Conservation (phyloP, 1,139 yeast species). For the Candida albicans region DNA sequence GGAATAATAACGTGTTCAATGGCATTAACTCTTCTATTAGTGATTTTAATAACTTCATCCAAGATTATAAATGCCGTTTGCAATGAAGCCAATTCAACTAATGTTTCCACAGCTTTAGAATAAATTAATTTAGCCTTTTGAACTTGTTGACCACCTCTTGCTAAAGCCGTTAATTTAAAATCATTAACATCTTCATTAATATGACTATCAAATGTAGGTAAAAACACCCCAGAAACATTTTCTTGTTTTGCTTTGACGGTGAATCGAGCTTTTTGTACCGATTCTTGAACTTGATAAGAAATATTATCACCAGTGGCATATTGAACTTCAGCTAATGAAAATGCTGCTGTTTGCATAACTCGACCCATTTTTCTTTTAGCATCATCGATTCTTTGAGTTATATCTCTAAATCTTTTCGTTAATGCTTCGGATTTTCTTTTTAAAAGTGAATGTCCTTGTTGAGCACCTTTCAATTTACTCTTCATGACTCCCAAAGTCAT, state of each 20-base stretch:
- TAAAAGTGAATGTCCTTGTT: conserved; percentile 89
- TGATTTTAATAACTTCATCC: conserved; percentile 96
- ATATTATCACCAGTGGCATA: conserved; percentile 97
- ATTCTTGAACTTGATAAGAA: conserved; percentile 92
- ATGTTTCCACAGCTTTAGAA: conserved; percentile 92
- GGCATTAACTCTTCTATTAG: conserved; percentile 97
- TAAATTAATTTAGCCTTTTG: conserved; percentile 92
- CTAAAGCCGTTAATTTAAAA: conserved; percentile 93
- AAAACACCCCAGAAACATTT: conserved; percentile 91
- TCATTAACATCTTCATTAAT: conserved; percentile 86
- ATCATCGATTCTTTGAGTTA: conserved; percentile 90
- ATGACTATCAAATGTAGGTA: conserved; percentile 88
- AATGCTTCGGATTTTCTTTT: conserved; percentile 96
- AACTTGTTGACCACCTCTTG: conserved; percentile 98
- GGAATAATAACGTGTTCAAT: conserved; percentile 98
- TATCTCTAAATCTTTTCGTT: conserved; percentile 93
- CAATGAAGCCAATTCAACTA: conserved; percentile 91
- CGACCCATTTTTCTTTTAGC: conserved; percentile 97
- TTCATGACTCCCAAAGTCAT: conserved; percentile 97
- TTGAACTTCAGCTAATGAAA: conserved; percentile 93
- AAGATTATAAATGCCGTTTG: conserved; percentile 94
- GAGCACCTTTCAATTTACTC: conserved; percentile 93
- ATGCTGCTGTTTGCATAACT: conserved; percentile 98
- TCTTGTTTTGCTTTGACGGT: conserved; percentile 91
- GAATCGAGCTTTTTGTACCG: conserved; percentile 87